These are phyloP conservation scores for Zygoascus tannicola DNA, from an alignment of 805 yeast genomes.

Conservation along the genomic window DNA sequence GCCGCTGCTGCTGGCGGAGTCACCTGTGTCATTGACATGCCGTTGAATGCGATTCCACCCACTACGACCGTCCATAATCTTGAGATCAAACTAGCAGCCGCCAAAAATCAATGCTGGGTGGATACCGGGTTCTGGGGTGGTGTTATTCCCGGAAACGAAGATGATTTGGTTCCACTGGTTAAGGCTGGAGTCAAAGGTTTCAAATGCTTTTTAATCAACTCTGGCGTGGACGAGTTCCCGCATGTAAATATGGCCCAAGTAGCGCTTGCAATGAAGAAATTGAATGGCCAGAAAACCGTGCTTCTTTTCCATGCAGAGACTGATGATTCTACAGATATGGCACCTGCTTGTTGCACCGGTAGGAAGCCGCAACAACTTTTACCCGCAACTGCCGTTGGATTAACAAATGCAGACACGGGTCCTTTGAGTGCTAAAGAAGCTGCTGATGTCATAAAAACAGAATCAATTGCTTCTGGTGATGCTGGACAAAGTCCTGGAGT, in stretches of 20 bases:
- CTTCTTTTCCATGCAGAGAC: conserved; percentile 92
- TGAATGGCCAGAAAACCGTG: conserved; percentile 56
- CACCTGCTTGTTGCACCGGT: not conserved
- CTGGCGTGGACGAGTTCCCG: conserved; percentile 96
- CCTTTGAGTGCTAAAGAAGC: too few species aligned
- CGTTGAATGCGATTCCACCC: conserved; percentile 91
- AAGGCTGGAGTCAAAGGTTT: conserved; percentile 87
- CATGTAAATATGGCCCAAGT: conserved; percentile 61
- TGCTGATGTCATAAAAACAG: too few species aligned
- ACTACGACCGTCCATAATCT: conserved; percentile 78
- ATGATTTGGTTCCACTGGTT: conserved; percentile 64
- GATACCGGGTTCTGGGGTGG: conserved; percentile 98
- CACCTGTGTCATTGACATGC: conserved; percentile 94
- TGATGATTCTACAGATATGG: conserved; percentile 33
- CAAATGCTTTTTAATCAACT: conserved; percentile 84
- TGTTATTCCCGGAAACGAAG: conserved; percentile 65
- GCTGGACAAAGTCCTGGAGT: not conserved
- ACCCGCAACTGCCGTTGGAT: too few species aligned
- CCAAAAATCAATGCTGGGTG: conserved; percentile 76
- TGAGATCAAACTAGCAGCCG: conserved; percentile 66
- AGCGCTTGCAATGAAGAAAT: conserved; percentile 51
- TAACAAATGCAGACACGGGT: too few species aligned
- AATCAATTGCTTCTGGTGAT: too few species aligned
- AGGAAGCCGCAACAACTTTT: not conserved
- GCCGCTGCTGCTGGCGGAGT: conserved; percentile 96